phyloP scores from a whole-genome alignment of 306 rosid species.

The Quercus aquifolioides region DNA sequence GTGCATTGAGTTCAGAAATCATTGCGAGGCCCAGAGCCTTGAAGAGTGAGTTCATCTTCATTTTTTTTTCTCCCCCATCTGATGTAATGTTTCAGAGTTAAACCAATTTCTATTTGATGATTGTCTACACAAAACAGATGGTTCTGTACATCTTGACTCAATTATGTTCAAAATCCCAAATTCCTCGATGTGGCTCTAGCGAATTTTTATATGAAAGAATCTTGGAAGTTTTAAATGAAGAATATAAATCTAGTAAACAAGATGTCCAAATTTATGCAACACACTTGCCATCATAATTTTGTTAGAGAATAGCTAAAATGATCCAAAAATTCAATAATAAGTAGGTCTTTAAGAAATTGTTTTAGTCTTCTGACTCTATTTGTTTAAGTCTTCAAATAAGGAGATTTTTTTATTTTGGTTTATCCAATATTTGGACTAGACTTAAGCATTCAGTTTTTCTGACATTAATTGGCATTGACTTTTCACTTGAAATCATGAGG shows the following conservation, averaged over 20 bases:
- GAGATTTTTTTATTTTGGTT: not conserved
- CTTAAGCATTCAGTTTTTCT: not conserved
- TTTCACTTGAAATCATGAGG: not conserved
- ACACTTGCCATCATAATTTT: not conserved
- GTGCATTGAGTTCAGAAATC: slow-evolving; percentile 52
- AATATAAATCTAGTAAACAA: too few species aligned
- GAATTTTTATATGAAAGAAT: not conserved
- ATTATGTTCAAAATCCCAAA: not conserved
- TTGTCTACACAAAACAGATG: not conserved
- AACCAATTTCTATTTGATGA: not conserved
- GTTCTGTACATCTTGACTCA: not conserved
- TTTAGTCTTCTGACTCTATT: not conserved
- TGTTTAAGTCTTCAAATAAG: not conserved
- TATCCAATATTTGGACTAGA: not conserved
- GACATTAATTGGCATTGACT: not conserved
- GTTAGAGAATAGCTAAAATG: not conserved
- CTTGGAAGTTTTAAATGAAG: not conserved
- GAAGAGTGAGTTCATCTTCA: slow-evolving; percentile 59
- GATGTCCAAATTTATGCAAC: not conserved
- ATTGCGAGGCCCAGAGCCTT: slow-evolving; percentile 56
- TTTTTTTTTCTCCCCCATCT: not conserved
- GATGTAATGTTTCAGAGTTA: not conserved
- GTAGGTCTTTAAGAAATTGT: not conserved
- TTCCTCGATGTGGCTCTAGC: not conserved
- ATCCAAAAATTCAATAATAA: not conserved